These are phyloP conservation scores for Auricularia heimuer DNA, from an alignment of 768 basidiomycete species.

Conservation along the genomic window DNA sequence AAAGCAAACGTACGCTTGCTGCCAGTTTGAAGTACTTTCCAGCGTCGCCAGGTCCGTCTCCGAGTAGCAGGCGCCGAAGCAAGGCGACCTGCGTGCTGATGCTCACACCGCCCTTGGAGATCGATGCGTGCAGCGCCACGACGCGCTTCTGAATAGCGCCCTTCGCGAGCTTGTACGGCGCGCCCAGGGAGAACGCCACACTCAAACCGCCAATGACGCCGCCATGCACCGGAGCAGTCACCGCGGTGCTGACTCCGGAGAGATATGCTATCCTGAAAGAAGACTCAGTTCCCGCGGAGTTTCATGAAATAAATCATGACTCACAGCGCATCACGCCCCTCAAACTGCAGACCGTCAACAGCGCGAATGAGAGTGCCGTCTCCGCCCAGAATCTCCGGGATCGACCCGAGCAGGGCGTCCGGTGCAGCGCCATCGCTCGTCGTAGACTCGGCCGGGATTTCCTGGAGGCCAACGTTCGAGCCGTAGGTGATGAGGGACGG, in stretches of 20 bases:
- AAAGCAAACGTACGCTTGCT: slow-evolving; percentile 31
- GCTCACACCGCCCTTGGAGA: slow-evolving; percentile 30
- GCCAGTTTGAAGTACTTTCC: slow-evolving; percentile 48
- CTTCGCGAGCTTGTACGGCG: slow-evolving; percentile 44
- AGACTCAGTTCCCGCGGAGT: not conserved
- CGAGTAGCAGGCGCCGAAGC: slow-evolving; percentile 22
- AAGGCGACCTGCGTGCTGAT: slow-evolving; percentile 28
- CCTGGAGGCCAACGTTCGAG: slow-evolving; percentile 24
- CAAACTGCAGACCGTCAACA: slow-evolving; percentile 51
- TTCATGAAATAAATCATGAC: slow-evolving; percentile 18
- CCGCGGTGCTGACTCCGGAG: slow-evolving; percentile 55
- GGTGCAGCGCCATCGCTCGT: slow-evolving; percentile 25
- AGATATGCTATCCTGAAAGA: slow-evolving; percentile 48
- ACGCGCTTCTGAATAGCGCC: slow-evolving; percentile 53
- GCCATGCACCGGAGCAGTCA: slow-evolving; percentile 35
- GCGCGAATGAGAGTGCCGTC: slow-evolving; percentile 50
- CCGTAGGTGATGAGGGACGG: slow-evolving; percentile 29
- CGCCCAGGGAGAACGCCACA: slow-evolving; percentile 48
- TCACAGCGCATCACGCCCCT: slow-evolving; percentile 60
- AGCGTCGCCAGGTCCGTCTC: slow-evolving; percentile 34
- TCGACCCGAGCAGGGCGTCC: slow-evolving; percentile 13
- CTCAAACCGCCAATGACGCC: slow-evolving; percentile 54
- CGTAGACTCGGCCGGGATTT: slow-evolving; percentile 25
- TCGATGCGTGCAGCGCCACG: slow-evolving; percentile 51
- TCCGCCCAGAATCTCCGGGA: slow-evolving; percentile 45